A percentile compares a stretch with the other conserved stretches of the same genome.
phyloP scores from a whole-genome alignment of 2,329 filamentous ascomycete genomes.

The Colletotrichum destructivum region DNA sequence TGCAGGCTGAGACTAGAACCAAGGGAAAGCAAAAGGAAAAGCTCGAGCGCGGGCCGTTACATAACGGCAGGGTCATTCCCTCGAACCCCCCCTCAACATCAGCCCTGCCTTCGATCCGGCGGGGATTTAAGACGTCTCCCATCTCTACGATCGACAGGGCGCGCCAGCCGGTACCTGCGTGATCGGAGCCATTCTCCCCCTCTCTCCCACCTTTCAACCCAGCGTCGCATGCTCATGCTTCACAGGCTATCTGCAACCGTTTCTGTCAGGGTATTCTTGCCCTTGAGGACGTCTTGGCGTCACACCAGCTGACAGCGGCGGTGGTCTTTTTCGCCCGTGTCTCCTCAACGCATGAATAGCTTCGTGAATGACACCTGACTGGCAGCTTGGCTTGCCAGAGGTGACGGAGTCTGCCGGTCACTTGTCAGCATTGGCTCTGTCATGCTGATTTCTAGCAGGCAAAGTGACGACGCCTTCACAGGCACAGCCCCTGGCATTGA shows the following conservation, averaged over 20 bases:
- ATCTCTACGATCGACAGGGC: conserved; percentile 21
- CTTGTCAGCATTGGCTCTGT: not conserved
- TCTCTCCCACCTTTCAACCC: not conserved
- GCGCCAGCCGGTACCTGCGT: not conserved
- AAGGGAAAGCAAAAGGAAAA: not conserved
- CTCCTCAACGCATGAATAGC: not conserved
- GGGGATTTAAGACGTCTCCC: not conserved
- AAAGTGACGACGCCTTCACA: not conserved
- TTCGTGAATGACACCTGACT: conserved; percentile 3
- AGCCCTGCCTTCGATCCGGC: conserved; percentile 1
- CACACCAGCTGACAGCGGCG: too few relatives aligned
- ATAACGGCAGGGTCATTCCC: conserved; percentile 2
- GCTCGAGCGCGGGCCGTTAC: conserved; percentile 18
- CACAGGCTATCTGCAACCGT: not conserved
- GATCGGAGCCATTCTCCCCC: too few relatives aligned
- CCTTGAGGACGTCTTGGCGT: not conserved
- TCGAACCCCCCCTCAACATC: not conserved
- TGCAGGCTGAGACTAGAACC: conserved; percentile 23
- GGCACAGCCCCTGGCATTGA: not conserved
- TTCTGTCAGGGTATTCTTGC: conserved; percentile 16
- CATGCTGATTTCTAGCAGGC: not conserved
- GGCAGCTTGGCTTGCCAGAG: not conserved
- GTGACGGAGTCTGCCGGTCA: not conserved
- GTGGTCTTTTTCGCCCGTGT: not conserved
- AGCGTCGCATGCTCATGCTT: not conserved